phyloP scores from a whole-genome alignment of 2,329 filamentous ascomycete genomes.

The Balansia obtecta region DNA sequence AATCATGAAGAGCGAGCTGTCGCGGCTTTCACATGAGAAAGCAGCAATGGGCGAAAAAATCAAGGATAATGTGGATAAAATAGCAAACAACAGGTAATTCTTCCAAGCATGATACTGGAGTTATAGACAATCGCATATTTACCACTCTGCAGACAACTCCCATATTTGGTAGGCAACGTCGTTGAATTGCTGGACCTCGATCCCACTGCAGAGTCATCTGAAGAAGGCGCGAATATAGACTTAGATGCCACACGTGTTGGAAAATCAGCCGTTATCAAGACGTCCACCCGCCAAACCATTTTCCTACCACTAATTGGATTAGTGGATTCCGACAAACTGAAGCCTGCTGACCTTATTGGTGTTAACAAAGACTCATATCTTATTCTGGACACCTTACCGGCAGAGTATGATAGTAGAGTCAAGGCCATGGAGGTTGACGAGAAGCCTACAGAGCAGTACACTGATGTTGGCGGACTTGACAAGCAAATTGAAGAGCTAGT shows the following conservation, averaged over 20 bases:
- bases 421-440: slow-evolving; percentile 99
- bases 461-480: slow-evolving; percentile 90
- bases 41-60: slow-evolving; percentile 96
- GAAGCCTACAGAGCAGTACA: slow-evolving; percentile 98
- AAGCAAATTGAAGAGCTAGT: slow-evolving; percentile 99
- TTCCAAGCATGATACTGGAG: neutral
- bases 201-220: slow-evolving; percentile 86
- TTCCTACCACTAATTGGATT: slow-evolving; percentile 95
- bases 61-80: slow-evolving; percentile 98
- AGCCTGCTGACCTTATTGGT: slow-evolving; percentile 91
- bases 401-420: slow-evolving; percentile 96
- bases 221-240: slow-evolving; percentile 98
- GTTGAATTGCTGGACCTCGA: slow-evolving; percentile 95
- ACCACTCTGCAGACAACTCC: slow-evolving; percentile 60
- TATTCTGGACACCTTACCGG: slow-evolving; percentile 88
- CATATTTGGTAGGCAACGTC: slow-evolving; percentile 96
- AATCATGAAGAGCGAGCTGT: slow-evolving; percentile 97
- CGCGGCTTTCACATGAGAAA: slow-evolving; percentile 90
- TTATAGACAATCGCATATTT: slow-evolving; percentile 2
- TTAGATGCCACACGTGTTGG: slow-evolving; percentile 91
- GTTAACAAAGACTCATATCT: slow-evolving; percentile 99
- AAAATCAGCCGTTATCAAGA: slow-evolving; percentile 99
- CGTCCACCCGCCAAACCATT: slow-evolving; percentile 94
- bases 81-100: slow-evolving; percentile 87
- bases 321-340: slow-evolving; percentile 88